phyloP scores from a whole-genome alignment of 2,329 filamentous ascomycete genomes.

The Ilyonectria robusta region DNA sequence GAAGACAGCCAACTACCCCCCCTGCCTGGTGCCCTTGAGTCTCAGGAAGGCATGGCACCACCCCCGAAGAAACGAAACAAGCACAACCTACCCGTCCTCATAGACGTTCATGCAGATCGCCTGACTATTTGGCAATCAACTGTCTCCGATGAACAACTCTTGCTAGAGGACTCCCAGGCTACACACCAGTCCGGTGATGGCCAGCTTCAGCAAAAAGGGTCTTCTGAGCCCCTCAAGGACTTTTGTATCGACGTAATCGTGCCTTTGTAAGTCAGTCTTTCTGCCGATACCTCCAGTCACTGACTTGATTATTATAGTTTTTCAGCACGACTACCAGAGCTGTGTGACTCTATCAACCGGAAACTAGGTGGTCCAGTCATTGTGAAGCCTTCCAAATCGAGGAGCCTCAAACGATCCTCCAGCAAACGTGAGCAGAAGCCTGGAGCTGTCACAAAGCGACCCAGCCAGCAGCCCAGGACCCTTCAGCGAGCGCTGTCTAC shows the following conservation, averaged over 20 bases:
- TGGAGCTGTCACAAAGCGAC: slow-evolving; percentile 66
- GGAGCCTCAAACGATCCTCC: slow-evolving; percentile 59
- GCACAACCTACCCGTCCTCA: slow-evolving; percentile 74
- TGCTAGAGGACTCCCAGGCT: slow-evolving; percentile 65
- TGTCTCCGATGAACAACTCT: slow-evolving; percentile 69
- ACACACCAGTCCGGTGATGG: slow-evolving; percentile 50
- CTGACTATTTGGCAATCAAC: slow-evolving; percentile 89
- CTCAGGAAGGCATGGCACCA: slow-evolving; percentile 48
- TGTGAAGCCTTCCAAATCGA: slow-evolving; percentile 68
- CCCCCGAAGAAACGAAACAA: slow-evolving; percentile 69
- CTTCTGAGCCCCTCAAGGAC: slow-evolving; percentile 76
- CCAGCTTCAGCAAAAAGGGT: slow-evolving; percentile 57
- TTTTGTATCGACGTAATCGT: slow-evolving; percentile 87
- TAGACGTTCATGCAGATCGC: slow-evolving; percentile 83
- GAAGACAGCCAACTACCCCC: slow-evolving; percentile 64
- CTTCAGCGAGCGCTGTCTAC: slow-evolving; percentile 75
- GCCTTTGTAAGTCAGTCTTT: slow-evolving; percentile 74
- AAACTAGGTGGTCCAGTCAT: slow-evolving; percentile 82
- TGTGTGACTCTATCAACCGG: slow-evolving; percentile 78
- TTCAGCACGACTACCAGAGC: slow-evolving; percentile 79
- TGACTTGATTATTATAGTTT: slow-evolving; percentile 68
- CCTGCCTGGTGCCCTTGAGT: slow-evolving; percentile 55
- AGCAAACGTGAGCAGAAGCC: slow-evolving; percentile 64
- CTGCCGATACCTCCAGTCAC: slow-evolving; percentile 25
- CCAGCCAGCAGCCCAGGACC: slow-evolving; percentile 62